Evolutionary conservation across 192 early-diverging fungal species (phyloP), one percentile per base, ranked within the genome.

Genomic region (Coemansia umbellata): DNA sequence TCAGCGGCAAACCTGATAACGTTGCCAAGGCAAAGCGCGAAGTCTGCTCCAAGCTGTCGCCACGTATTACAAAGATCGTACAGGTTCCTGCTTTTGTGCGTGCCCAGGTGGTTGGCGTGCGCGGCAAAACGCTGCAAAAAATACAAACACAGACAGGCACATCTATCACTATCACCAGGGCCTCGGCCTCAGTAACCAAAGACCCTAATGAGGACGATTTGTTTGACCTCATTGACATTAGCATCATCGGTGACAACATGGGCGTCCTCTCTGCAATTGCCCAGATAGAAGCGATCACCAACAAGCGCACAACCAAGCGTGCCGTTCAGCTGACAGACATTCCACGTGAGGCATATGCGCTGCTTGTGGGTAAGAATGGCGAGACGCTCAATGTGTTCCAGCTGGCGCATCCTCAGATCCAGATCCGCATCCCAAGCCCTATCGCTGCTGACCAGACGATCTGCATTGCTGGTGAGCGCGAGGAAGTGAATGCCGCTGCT

Each of bases 181-280:
- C 56, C 13, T 45, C 67, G 31, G 71, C 78, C 18, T 27, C 4
- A 4, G 10, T 27, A 26, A 45, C 14, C 43, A 13, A 0, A 15
- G 63, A 78, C 36, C 58, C 60, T 13, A 45, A 33, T 32, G 90
- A 87, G 33, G 81, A 79, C 11, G 80, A 84, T 22, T 80, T 81
- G 39, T 78, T 72, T 22, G 85, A 86, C 13, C 35, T 59, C 13
- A n/a, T 65, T 6, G 63, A 63, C 27, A 76, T 92, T 26, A 82
- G 79, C 41, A 88, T 99, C 50, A 87, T 82, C 27, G 97, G 97
- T 49, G 90, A 95, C 76, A 75, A 60, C 31, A 80, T 83, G 21
- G 89, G 92, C 28, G 88, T 97, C 35, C 76, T 78, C 44, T 74
- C 88, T 19, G 97, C 97, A 33, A 86, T 87, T 54, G 85, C 85